Evolutionary conservation across 768 basidiomycete genomes (phyloP), one percentile per base, ranked within the genome.

Genomic region (Strobilomyces dryophilus): DNA sequence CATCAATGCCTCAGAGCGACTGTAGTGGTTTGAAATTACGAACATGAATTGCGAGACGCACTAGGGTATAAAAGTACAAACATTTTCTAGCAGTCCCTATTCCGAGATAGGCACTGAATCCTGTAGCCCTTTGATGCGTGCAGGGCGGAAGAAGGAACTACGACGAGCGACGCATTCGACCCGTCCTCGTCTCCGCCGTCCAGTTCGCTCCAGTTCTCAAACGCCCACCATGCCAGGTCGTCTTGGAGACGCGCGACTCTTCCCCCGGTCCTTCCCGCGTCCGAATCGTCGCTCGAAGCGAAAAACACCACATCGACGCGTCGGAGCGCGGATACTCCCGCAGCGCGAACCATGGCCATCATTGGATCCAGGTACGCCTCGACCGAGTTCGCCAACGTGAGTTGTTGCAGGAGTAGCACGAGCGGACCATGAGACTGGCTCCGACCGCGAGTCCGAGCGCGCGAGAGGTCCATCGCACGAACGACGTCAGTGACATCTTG

Each of bases 311-410:
- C 46, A 18, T 55, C 44, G 27, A 37, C 41, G 14, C 50, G 45
- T 46, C 32, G 52, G 41, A 64, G 55, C 8, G 53, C 4, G 18
- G 50, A 45, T 14, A 50, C 51, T 10, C 40, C 47, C 2, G 47
- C 47, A 21, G 51, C 45, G 18, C 46, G 46, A n/a, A n/a, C n/a
- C n/a, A n/a, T n/a, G n/a, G n/a, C n/a, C n/a, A n/a, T 9, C 29
- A 58, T 47, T 39, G 29, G n/a, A 4, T 55, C 47, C 27, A 65
- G 24, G 45, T 42, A 46, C 1, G 24, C 39, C 31, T 53, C 55
- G 29, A 45, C 45, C 31, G 57, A 57, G 55, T 46, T 63, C 40
- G 47, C 59, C 53, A 63, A 24, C 41, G 43, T 45, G 32, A 65
- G 45, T 12, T 63, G 51, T 7, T 50, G 61, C 46, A 65, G 40